Base-by-base conservation (phyloP, 2,329 filamentous ascomycete species). In the Juglanconis sp. region DNA sequence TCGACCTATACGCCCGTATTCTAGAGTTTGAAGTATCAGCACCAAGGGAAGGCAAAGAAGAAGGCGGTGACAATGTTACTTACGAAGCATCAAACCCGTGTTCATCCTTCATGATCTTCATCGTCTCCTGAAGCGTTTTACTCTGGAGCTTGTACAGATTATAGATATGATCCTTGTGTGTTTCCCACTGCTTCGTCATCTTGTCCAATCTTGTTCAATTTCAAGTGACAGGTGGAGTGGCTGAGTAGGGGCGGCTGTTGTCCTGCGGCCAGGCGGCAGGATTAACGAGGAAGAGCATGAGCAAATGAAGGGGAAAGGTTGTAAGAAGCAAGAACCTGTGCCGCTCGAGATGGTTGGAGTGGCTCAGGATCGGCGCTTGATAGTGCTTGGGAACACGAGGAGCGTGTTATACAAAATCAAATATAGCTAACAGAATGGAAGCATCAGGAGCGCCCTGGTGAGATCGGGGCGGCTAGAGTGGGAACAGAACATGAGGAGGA, bases 1-100 rank as follows among this genome's bases (percentile, higher is more conserved):
- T 73, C n/a, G 78, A 77, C 24, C 79, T 72, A 65, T 81, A 83
- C 3, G 80, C 78, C 55, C 80, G 77, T n/a, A 71, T 73, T 15
- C 71, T 73, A 34, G 38, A n/a, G 6, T 30, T 24, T 6, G 34
- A 36, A 56, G 9, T 9, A 48, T 51, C 24, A 56, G 51, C n/a
- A 52, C 46, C 60, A 49, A 63, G 40, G 31, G 10, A 31, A 7
- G n/a, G 57, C 6, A 38, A 35, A 7, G 7, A 13, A 32, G 34
- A 40, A 2, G 48, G n/a, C 36, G 15, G 49, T 34, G 17, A 4
- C 52, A 56, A 50, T n/a, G 31, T 34, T 34, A 71, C 75, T 68
- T 64, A 75, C 74, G 73, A 79, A 42, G 79, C 77, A 44, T 73
- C 69, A 68, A 82, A 76, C 54, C 69, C 66, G 60, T 79, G 68